Evolutionary conservation across 371 early-diverging fungal genomes (phyloP).

Genomic region (Vairimorpha ceranae): DNA sequence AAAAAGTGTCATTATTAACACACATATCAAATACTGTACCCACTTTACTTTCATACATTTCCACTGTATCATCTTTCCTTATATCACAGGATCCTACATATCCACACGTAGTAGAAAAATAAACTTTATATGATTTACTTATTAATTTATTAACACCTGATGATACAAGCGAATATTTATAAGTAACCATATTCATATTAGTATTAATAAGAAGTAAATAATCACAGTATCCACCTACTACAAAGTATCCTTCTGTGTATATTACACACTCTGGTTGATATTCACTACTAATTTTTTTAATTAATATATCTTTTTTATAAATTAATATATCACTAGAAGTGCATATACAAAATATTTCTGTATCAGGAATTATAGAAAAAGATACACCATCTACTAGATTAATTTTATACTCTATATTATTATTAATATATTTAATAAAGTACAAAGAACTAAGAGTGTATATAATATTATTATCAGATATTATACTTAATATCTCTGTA

Average conservation of each 20-base stretch:
- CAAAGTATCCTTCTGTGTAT: conserved; percentile 40
- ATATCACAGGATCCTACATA: conserved; percentile 48
- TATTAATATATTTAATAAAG: conserved; percentile 5
- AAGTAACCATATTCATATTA: conserved; percentile 23
- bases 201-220: conserved; percentile 41
- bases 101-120: conserved; percentile 33
- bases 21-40: conserved; percentile 41
- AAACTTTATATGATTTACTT: not conserved
- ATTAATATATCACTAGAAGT: conserved; percentile 18
- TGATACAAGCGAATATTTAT: conserved; percentile 18
- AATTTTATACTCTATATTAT: not conserved
- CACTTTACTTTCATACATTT: conserved; percentile 23
- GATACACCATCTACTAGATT: not conserved
- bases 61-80: conserved; percentile 27
- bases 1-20: conserved; percentile 6
- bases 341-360: conserved; percentile 40
- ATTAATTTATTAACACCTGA: conserved; percentile 19
- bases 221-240: conserved; percentile 46
- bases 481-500: conserved; percentile 19
- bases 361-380: conserved; percentile 23
- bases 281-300: conserved; percentile 28
- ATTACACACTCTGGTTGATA: conserved; percentile 13
- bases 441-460: conserved; percentile 30
- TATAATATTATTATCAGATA: conserved; percentile 11
- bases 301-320: conserved; percentile 22